Base-by-base conservation (phyloP, 2,329 filamentous ascomycete genomes). In the Hirsutella thompsonii region DNA sequence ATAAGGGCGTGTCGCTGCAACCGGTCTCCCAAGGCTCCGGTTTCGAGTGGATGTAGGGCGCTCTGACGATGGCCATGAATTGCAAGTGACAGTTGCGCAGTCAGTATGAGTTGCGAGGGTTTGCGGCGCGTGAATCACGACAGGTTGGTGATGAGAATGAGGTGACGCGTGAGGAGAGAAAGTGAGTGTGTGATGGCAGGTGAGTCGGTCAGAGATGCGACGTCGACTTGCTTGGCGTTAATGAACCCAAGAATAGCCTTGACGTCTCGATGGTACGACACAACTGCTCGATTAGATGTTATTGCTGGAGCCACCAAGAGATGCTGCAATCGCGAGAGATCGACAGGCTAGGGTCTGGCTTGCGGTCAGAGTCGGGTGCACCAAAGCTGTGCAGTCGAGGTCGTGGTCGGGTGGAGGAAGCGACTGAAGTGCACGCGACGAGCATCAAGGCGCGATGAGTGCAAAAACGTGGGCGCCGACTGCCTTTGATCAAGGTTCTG, bases 1-100 rank as follows among this genome's bases (percentile, higher is more conserved):
- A 11, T 9, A 30, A 10, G 6, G 21, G 34, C 9, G 26, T 26
- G 19, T 33, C 23, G 38, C 20, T 20, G 38, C 53, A 44, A 48
- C 52, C 49, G 44, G 51, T 47, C 49, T 51, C 50, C 57, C 53
- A 57, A 46, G 44, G 46, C 42, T 56, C 50, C 46, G 50, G 50
- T 42, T 56, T 60, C 45, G 55, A 52, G 48, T 58, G 54, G 44
- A 49, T 48, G 44, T 52, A 46, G 41, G 51, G 52, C 46, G 51
- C 50, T 51, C 52, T 49, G 48, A 55, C 54, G 49, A 58, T 55
- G 55, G 55, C 58, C 59, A 61, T 64, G 52, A 55, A 41, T 23
- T 40, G 32, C 32, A 9, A 16, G 5, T n/a, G 16, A 8, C 6
- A 18, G 18, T 14, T 23, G 42, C n/a, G 19, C 26, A 19, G 16